Conservation (phyloP, 306 rosid genomes). For the Myrica gale region DNA sequence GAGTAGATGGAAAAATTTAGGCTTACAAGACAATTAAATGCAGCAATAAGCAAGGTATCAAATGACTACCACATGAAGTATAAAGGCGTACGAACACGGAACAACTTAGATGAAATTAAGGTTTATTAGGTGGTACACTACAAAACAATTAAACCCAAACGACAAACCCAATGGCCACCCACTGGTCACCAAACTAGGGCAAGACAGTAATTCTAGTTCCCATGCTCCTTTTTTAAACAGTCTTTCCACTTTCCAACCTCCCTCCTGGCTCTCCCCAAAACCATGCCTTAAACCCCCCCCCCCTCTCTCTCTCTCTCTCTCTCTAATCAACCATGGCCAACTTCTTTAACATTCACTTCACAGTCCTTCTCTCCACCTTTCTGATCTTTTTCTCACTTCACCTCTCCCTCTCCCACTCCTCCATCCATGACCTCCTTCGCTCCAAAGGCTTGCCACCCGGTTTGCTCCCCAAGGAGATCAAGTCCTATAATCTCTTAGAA, state of each 20-base stretch:
- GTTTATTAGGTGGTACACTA: not conserved
- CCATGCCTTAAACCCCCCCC: slow-evolving; percentile 23
- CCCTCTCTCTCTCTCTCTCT: slow-evolving; percentile 7
- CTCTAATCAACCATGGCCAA: slow-evolving; percentile 38
- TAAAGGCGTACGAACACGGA: not conserved
- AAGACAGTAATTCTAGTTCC: slow-evolving; percentile 26
- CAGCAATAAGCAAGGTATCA: slow-evolving; percentile 27
- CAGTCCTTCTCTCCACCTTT: slow-evolving; percentile 17
- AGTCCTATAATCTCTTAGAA: slow-evolving; percentile 59
- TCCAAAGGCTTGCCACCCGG: slow-evolving; percentile 83
- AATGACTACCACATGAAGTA: slow-evolving; percentile 16
- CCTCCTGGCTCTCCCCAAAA: slow-evolving; percentile 19
- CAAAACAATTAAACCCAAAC: slow-evolving; percentile 28
- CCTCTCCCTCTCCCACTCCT: slow-evolving; percentile 32
- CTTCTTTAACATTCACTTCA: slow-evolving; percentile 35
- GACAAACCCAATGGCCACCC: slow-evolving; percentile 21
- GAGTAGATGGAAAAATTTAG: no score
- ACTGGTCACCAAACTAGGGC: slow-evolving; percentile 48
- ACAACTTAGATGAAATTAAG: not conserved
- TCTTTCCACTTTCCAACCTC: slow-evolving; percentile 42
- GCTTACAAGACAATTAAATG: no score
- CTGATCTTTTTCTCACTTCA: slow-evolving; percentile 22
- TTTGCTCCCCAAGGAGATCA: slow-evolving; percentile 67
- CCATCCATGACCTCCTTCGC: slow-evolving; percentile 76
- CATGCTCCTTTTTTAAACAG: slow-evolving; percentile 31